Percentiles rank a stretch among this genome's conserved stretches.
These are phyloP conservation scores for Amanita inopinata DNA, from an alignment of 768 basidiomycete species.

Conservation along the genomic window DNA sequence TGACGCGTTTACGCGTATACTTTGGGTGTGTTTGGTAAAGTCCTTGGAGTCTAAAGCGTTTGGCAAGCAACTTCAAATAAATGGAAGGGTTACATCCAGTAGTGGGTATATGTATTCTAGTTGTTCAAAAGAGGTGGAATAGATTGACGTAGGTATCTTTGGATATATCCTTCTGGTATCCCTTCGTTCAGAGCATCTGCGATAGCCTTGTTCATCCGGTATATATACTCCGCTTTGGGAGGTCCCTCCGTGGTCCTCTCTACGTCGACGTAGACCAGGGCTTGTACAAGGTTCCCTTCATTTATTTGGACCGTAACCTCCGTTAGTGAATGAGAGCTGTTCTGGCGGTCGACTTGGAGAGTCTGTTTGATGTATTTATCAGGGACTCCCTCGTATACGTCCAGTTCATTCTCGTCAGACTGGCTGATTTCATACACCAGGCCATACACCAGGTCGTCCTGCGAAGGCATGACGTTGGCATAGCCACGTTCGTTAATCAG, in stretches of 20 bases:
- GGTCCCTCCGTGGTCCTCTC: conserved; percentile 20
- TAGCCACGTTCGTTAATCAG: conserved; percentile 35
- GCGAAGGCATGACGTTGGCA: conserved; percentile 33
- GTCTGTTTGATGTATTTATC: conserved; percentile 26
- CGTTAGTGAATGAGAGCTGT: too few species aligned
- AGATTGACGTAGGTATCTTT: conserved; percentile 32
- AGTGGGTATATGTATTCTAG: neutral
- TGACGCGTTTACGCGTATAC: conserved; percentile 30
- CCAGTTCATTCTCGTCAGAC: conserved; percentile 31
- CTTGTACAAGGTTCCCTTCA: conserved; percentile 8
- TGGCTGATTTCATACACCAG: conserved; percentile 31
- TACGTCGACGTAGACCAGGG: conserved; percentile 34
- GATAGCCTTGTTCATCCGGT: conserved; percentile 36
- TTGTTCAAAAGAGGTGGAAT: conserved; percentile 26
- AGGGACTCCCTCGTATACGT: conserved; percentile 32
- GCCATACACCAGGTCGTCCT: conserved; percentile 32
- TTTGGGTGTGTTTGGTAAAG: conserved; percentile 6
- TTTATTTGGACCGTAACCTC: too few species aligned
- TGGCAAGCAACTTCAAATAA: neutral
- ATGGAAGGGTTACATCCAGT: too few species aligned
- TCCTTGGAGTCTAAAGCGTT: neutral
- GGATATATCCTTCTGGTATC: conserved; percentile 31
- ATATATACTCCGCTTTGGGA: conserved; percentile 33
- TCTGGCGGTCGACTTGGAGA: conserved; percentile 15
- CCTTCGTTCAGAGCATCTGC: conserved; percentile 30